Conservation (phyloP, 495 filamentous ascomycete species). For the Thermothielavioides terrestris region DNA sequence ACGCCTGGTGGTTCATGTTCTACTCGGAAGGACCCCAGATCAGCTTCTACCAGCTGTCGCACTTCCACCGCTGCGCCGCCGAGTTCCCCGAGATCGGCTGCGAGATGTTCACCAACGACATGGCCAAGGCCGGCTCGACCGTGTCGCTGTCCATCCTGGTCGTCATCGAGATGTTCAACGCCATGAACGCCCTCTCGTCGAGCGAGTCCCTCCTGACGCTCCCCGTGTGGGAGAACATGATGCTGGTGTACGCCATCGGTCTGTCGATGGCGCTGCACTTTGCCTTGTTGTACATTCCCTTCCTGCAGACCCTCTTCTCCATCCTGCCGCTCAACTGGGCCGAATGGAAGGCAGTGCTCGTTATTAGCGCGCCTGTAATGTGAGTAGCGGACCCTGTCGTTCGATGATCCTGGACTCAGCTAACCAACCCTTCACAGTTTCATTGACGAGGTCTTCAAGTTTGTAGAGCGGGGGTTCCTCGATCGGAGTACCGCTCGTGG, state of each 20-base stretch:
- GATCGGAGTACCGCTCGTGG: conserved; percentile 29
- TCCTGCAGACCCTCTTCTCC: conserved; percentile 81
- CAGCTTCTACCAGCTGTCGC: conserved; percentile 80
- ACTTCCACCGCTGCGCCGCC: conserved; percentile 87
- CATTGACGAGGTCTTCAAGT: conserved; percentile 86
- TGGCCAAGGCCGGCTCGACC: conserved; percentile 89
- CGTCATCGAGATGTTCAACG: conserved; percentile 99
- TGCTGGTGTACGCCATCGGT: conserved; percentile 87
- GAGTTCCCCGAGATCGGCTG: conserved; percentile 90
- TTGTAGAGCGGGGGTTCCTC: conserved; percentile 59
- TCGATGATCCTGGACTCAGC: not conserved
- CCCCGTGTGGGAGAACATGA: conserved; percentile 93
- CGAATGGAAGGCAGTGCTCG: conserved; percentile 90
- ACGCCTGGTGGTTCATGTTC: conserved; percentile 99
- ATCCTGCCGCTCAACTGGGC: conserved; percentile 81
- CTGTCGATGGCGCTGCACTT: conserved; percentile 97
- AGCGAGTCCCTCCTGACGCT: conserved; percentile 91
- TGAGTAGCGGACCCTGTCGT: conserved; percentile 47
- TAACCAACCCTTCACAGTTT: conserved; percentile 52
- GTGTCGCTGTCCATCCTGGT: conserved; percentile 86
- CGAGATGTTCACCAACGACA: conserved; percentile 84
- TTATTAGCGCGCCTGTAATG: conserved; percentile 89
- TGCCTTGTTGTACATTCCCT: conserved; percentile 81
- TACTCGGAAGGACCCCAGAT: conserved; percentile 88
- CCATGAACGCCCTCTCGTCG: conserved; percentile 95